A percentile compares a stretch with the other conserved stretches of the same genome.
Evolutionary conservation across 148 eudicot species (phyloP).

Genomic region (Vaccinium myrtillus): DNA sequence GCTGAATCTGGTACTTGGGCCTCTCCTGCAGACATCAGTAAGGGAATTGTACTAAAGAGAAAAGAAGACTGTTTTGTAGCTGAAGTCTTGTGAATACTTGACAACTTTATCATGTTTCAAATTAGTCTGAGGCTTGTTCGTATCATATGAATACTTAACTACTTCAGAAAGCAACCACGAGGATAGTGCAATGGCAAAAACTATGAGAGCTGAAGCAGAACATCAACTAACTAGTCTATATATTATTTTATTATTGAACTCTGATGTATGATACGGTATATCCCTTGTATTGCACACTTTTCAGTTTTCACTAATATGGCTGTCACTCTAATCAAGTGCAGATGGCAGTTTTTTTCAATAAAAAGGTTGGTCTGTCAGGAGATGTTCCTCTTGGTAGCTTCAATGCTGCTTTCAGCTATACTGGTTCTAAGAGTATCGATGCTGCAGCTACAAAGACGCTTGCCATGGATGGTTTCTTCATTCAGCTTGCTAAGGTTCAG

Average conservation of each 20-base stretch:
- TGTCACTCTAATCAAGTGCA: constrained; percentile 31
- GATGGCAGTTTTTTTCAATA: constrained; percentile 87
- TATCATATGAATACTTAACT: background rate
- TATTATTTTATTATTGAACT: background rate
- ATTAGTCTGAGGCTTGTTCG: background rate
- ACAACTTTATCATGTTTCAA: background rate
- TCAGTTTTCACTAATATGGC: constrained; percentile 18
- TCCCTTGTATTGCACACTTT: background rate
- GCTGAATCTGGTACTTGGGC: background rate
- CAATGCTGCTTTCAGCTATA: constrained; percentile 84
- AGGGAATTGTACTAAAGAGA: background rate
- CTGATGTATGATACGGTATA: background rate
- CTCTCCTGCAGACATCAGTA: too few species aligned
- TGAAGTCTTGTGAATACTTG: background rate
- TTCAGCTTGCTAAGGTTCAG: constrained; percentile 69
- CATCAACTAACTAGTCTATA: background rate
- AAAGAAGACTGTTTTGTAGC: background rate
- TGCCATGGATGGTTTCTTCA: constrained; percentile 60
- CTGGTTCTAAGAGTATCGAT: constrained; percentile 76
- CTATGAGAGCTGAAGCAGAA: background rate
- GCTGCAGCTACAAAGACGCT: constrained; percentile 75
- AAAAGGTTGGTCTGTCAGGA: constrained; percentile 59
- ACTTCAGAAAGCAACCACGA: background rate
- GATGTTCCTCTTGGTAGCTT: constrained; percentile 79
- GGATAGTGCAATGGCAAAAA: background rate